Base-by-base conservation (phyloP, 345 rosid species). In the Passiflora organensis region DNA sequence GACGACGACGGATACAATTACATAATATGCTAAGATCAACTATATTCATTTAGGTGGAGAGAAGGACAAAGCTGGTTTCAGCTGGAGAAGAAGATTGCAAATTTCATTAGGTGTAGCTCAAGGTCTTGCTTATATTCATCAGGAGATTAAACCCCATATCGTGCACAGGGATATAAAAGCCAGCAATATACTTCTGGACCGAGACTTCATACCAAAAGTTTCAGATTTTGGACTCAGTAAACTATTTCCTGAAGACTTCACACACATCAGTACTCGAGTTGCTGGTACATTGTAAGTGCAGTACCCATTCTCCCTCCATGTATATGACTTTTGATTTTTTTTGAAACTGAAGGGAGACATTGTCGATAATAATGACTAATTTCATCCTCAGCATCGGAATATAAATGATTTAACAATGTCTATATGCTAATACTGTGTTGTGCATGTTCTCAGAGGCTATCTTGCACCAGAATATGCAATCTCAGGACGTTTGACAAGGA, bases 251-350 rank as follows among this genome's bases (percentile, higher is more conserved):
- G 66, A 63, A 0, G 51, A 48, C 19, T 10, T 52, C 14, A 66
- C 77, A 23, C 78, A 63, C 15, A 38, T 72, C 1, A 78, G 62
- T 32, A 78, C 77, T 0, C 46, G 73, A 2, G 79, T 75, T 0
- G 82, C 82, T 0, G 79, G 79, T 22, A 74, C 80, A 17, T 37
- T 78, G 82, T 78, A 72, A 72, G 82, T 53, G 15, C 1, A 32
- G 1, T 13, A 37, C n/a, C 24, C n/a, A n/a, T 15, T 14, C 12
- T 10, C 2, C 6, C 21, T 28, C n/a, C n/a, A n/a, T n/a, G n/a
- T n/a, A n/a, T n/a, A n/a, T n/a, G n/a, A n/a, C n/a, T n/a, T n/a
- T n/a, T n/a, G n/a, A n/a, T n/a, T n/a, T n/a, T n/a, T n/a, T n/a
- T n/a, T n/a, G n/a, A n/a, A n/a, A n/a, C n/a, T n/a, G n/a, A n/a